phyloP scores from a whole-genome alignment of 2,329 filamentous ascomycete species.

The Aspergillus costaricaensis region DNA sequence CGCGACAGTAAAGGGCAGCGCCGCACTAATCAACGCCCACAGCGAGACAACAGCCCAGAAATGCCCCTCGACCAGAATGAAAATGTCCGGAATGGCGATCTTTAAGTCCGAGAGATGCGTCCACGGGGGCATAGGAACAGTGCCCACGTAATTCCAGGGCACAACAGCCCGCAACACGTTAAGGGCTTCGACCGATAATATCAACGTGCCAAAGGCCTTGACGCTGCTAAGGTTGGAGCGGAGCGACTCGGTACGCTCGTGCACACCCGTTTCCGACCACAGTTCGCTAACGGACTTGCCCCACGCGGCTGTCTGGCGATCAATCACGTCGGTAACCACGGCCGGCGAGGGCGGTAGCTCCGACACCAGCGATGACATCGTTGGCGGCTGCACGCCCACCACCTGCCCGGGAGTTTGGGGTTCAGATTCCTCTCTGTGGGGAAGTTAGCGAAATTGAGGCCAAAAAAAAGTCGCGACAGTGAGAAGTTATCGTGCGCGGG shows the following conservation, averaged over 20 bases:
- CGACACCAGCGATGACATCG: not conserved
- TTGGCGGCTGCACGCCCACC: constrained; percentile 14
- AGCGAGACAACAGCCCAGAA: constrained; percentile 84
- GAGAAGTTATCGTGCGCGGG: not conserved
- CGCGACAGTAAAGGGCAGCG: constrained; percentile 70
- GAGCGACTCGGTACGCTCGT: constrained; percentile 59
- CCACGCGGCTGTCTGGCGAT: constrained; percentile 56
- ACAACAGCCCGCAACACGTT: constrained; percentile 71
- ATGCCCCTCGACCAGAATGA: constrained; percentile 69
- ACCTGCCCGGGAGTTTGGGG: constrained; percentile 21
- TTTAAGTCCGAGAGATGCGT: constrained; percentile 61
- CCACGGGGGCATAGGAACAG: constrained; percentile 63
- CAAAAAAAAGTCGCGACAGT: not conserved
- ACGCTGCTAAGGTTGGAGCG: constrained; percentile 70
- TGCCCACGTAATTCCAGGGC: constrained; percentile 70
- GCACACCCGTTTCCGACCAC: constrained; percentile 40
- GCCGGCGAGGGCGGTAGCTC: constrained; percentile 44
- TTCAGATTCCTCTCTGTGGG: constrained; percentile 20
- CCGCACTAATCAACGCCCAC: constrained; percentile 72
- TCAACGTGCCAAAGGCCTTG: constrained; percentile 67
- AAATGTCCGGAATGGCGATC: constrained; percentile 77
- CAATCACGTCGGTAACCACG: constrained; percentile 67
- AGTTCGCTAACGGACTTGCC: constrained; percentile 36
- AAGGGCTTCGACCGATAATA: constrained; percentile 69
- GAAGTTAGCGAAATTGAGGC: not conserved